Evolutionary conservation across 1,284 basidiomycete genomes (phyloP).

Genomic region (Moesziomyces globuligerus): DNA sequence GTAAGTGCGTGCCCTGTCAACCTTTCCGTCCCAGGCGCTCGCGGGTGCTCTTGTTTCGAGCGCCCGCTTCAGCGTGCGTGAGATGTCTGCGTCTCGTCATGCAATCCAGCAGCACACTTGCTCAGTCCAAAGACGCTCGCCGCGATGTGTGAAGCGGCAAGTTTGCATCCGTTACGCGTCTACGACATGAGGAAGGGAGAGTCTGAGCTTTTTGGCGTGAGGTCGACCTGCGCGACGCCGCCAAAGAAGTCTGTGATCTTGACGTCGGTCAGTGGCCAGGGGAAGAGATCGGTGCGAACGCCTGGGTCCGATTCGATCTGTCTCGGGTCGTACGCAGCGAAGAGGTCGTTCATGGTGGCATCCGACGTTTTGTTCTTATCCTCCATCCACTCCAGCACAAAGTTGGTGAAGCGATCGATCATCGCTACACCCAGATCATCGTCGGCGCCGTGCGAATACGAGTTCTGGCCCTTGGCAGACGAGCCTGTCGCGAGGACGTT

Average conservation of each 20-base stretch:
- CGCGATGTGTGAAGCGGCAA: no score
- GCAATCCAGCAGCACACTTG: no score
- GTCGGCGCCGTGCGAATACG: conserved; percentile 95
- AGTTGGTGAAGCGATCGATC: conserved; percentile 94
- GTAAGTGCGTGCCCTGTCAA: no score
- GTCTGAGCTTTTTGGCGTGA: conserved; percentile 49
- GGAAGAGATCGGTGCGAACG: conserved; percentile 84
- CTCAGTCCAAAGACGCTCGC: no score
- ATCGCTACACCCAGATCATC: conserved; percentile 92
- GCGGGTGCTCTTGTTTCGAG: no score
- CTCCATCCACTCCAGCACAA: conserved; percentile 89
- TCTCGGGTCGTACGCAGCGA: conserved; percentile 79
- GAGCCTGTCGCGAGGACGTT: conserved; percentile 95
- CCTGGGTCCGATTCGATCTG: conserved; percentile 86
- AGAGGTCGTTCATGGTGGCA: conserved; percentile 85
- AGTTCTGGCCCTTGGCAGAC: conserved; percentile 86
- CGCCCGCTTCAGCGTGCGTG: no score
- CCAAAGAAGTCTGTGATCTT: conserved; percentile 96
- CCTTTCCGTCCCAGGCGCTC: no score
- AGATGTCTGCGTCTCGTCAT: no score
- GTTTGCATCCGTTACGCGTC: neutral
- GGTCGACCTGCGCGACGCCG: conserved; percentile 84
- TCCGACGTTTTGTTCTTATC: conserved; percentile 88
- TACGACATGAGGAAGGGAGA: conserved; percentile 1
- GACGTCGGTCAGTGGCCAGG: conserved; percentile 75